Evolutionary conservation across 805 yeast species (phyloP), one percentile per base, ranked within the genome.

Genomic region (Spathaspora boniae): DNA sequence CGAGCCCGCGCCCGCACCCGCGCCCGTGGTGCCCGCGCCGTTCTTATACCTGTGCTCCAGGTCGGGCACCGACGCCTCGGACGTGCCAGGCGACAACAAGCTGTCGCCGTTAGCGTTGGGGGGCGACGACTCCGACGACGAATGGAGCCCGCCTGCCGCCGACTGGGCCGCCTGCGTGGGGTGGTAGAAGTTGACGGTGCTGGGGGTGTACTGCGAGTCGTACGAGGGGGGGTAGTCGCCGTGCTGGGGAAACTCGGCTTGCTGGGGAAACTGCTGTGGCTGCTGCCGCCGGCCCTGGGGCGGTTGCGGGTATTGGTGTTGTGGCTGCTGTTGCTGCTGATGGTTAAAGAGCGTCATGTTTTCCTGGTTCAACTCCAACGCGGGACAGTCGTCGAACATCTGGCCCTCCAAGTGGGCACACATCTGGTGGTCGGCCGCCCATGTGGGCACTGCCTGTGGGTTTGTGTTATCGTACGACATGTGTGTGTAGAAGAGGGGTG

Each of bases 291-390:
- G 16, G 32, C 23, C 25, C 25, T 19, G 26, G 16, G 33, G 29
- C 11, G 14, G 17, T 34, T 34, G 37, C 12, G 18, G 19, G 18
- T 37, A 31, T 18, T 26, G 16, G n/a, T 11, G 6, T 6, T 19
- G 15, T 4, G 22, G 25, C 1, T 26, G 9, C 6, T 16, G 36
- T 6, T 26, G 33, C 16, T 33, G 42, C 22, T 38, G 42, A 12
- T 29, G 17, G 22, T 43, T 43, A 19, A 41, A 35, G n/a, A 36
- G 24, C 17, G 25, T 21, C 14, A 43, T 18, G 26, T 43, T 43
- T 26, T 43, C 45, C n/a, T 40, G 46, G 20, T 41, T 43, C 23
- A 43, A 41, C 28, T 41, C 45, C 19, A 31, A 21, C 4, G 18
- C 24, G n/a, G 39, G 26, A 18, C 16, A 34, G 19, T 24, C 16